Evolutionary conservation across 2,329 filamentous ascomycete genomes (phyloP).

Genomic region (Lecanosticta acicola): DNA sequence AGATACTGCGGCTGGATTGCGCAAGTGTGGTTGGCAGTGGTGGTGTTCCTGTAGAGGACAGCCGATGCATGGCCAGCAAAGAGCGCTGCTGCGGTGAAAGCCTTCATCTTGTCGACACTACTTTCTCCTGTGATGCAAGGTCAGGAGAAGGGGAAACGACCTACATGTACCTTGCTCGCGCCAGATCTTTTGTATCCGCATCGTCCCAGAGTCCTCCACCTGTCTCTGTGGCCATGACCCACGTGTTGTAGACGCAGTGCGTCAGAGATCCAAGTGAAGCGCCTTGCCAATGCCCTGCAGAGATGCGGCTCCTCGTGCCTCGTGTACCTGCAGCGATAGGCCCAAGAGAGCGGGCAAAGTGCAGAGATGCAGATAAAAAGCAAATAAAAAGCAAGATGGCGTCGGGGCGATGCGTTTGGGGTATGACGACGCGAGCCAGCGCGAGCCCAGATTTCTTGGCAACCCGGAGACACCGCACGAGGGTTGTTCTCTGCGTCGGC

Average conservation of each 20-base stretch:
- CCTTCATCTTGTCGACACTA: constrained; percentile 9
- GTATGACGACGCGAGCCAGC: background rate
- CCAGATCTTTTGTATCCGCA: too few species aligned
- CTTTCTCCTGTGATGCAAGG: background rate
- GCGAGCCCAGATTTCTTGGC: background rate
- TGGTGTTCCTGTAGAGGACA: constrained; percentile 43
- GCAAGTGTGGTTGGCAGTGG: constrained; percentile 53
- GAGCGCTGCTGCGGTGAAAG: constrained; percentile 9
- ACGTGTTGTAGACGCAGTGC: constrained; percentile 1
- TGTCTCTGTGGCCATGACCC: background rate
- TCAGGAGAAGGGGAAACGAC: too few species aligned
- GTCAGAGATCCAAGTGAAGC: background rate
- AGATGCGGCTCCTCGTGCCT: constrained; percentile 10
- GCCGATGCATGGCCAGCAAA: constrained; percentile 26
- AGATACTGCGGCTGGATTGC: constrained; percentile 37
- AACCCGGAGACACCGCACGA: background rate
- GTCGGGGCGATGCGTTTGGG: background rate
- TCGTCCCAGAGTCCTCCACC: background rate
- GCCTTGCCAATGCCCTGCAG: background rate
- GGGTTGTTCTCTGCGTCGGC: background rate
- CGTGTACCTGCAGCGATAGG: constrained; percentile 22
- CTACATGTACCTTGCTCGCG: too few species aligned
- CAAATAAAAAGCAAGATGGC: constrained; percentile 1
- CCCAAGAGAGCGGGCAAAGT: constrained; percentile 1
- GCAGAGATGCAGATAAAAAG: background rate